These are phyloP conservation scores for Artemisia annua DNA, from an alignment of 129 eudicot species.

Conservation along the genomic window DNA sequence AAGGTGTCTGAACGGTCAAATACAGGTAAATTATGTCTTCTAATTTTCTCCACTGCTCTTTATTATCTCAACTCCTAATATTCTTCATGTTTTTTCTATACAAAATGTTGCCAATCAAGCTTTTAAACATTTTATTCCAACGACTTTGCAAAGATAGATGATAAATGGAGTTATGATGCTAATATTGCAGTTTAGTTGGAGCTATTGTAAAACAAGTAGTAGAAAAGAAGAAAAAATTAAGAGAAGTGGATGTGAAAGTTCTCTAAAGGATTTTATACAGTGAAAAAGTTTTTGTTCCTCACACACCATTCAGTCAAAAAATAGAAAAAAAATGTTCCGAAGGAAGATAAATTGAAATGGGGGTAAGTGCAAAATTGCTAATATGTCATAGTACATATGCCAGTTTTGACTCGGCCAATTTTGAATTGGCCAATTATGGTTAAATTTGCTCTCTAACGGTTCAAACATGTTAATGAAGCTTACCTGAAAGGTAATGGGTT, in stretches of 20 bases:
- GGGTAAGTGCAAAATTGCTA: constrained; percentile 46
- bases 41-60: too few relatives aligned
- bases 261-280: constrained; percentile 54
- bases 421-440: background rate
- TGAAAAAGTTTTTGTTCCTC: too few relatives aligned
- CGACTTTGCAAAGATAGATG: too few relatives aligned
- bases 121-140: too few relatives aligned
- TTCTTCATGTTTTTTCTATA: background rate
- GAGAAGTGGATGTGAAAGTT: constrained; percentile 82
- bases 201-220: constrained; percentile 67
- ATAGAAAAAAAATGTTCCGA: too few relatives aligned
- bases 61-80: too few relatives aligned
- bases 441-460: background rate
- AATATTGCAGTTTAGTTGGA: background rate
- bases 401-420: background rate
- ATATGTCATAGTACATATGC: background rate
- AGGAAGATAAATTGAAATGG: constrained; percentile 41
- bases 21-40: constrained; percentile 26
- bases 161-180: too few relatives aligned
- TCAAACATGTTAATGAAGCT: too few relatives aligned
- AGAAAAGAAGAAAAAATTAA: constrained; percentile 87
- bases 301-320: too few relatives aligned
- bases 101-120: too few relatives aligned
- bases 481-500: too few relatives aligned
- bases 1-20: constrained; percentile 89